phyloP scores from a whole-genome alignment of 148 eudicot genomes.

The Chenopodium album region DNA sequence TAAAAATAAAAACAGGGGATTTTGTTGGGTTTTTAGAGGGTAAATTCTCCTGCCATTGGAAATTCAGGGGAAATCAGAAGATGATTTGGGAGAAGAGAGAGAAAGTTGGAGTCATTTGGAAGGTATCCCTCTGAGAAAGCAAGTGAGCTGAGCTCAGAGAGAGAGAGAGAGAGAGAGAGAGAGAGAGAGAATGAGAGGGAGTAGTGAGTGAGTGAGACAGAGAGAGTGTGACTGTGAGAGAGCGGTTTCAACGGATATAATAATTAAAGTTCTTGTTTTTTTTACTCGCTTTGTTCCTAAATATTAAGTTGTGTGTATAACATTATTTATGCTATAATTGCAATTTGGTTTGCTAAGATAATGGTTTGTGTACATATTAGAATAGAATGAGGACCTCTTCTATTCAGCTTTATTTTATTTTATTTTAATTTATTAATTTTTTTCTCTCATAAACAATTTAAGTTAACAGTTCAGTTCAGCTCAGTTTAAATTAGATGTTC shows the following conservation, averaged over 20 bases:
- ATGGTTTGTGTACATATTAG: no score
- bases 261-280: background rate
- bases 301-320: no score
- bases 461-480: no score
- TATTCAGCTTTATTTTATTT: no score
- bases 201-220: background rate
- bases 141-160: constrained; percentile 16
- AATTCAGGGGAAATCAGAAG: background rate
- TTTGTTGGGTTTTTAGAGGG: background rate
- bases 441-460: no score
- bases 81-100: background rate
- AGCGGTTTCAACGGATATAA: constrained; percentile 36
- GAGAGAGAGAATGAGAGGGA: background rate
- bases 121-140: constrained; percentile 12
- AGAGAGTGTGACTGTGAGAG: constrained; percentile 15
- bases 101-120: background rate
- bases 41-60: background rate
- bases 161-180: background rate
- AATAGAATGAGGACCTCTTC: no score
- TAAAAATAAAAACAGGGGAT: background rate
- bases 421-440: no score
- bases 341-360: no score
- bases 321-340: no score
- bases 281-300: background rate
- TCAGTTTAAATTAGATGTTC: no score